Percentiles rank a stretch among this genome's conserved stretches.
Conservation (phyloP, 345 rosid genomes). For the Arabis alpina region DNA sequence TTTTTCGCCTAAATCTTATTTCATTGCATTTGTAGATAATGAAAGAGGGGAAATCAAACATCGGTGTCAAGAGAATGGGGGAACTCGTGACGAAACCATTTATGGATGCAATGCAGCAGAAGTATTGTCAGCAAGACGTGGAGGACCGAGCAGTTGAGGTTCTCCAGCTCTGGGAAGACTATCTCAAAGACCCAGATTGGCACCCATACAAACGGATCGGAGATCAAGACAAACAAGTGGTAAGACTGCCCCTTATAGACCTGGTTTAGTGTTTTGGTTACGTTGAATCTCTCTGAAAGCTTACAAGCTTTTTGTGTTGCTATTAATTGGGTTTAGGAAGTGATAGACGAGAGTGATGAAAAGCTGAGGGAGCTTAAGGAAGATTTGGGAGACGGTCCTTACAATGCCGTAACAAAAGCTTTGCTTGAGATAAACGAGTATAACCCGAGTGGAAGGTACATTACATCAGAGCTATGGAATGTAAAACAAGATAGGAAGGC, state of each 20-base stretch:
- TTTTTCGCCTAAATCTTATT: neutral
- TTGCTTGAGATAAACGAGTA: conserved; percentile 78
- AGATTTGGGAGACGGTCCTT: conserved; percentile 66
- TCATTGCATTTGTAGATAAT: conserved; percentile 54
- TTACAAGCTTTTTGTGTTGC: neutral
- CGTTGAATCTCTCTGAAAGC: conserved; percentile 9
- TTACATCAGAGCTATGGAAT: conserved; percentile 79
- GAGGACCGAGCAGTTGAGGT: conserved; percentile 71
- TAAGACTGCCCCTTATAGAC: conserved; percentile 32
- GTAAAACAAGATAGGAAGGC: conserved; percentile 65
- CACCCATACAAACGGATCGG: conserved; percentile 71
- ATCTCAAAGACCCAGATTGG: conserved; percentile 90
- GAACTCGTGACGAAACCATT: conserved; percentile 83
- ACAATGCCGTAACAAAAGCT: conserved; percentile 61
- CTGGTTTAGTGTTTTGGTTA: neutral
- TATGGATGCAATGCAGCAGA: conserved; percentile 73
- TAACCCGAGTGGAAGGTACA: conserved; percentile 94
- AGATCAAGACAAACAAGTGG: conserved; percentile 61
- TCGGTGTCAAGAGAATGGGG: conserved; percentile 94
- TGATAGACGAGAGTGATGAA: conserved; percentile 68
- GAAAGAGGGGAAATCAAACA: conserved; percentile 55
- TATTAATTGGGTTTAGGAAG: conserved; percentile 38
- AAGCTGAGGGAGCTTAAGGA: conserved; percentile 58
- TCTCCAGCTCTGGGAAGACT: conserved; percentile 89
- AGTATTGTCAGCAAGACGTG: conserved; percentile 70